Percentiles rank a stretch among this genome's conserved stretches.
Evolutionary conservation across 1,139 yeast species (phyloP).

Genomic region (Debaryomyces sp.): DNA sequence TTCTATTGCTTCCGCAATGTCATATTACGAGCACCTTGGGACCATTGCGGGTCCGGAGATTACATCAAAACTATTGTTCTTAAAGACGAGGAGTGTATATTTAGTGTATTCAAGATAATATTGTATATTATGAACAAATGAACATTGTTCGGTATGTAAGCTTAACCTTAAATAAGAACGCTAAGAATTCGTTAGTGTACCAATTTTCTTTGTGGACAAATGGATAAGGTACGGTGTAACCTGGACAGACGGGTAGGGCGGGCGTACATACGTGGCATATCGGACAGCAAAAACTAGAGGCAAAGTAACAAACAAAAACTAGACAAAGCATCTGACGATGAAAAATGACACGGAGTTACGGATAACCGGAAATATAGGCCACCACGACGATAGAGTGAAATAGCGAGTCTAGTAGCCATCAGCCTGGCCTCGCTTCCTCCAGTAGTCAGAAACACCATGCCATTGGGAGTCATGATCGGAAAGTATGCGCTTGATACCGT

Average conservation of each 20-base stretch:
- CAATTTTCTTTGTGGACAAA: background rate
- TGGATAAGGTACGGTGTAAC: background rate
- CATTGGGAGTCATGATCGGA: slow-evolving; percentile 17
- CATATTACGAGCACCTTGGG: background rate
- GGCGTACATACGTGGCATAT: background rate
- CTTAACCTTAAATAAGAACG: background rate
- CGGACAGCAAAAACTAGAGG: background rate
- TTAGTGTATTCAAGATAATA: background rate
- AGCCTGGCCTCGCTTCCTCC: slow-evolving; percentile 49
- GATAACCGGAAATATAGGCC: background rate
- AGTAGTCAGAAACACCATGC: slow-evolving; percentile 48
- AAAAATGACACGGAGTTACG: background rate
- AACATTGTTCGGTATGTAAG: background rate
- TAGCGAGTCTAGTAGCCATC: slow-evolving; percentile 38
- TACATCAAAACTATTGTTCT: background rate
- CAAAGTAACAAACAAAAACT: background rate
- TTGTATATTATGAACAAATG: background rate
- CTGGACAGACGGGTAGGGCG: background rate
- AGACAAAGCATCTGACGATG: background rate
- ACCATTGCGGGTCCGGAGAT: background rate
- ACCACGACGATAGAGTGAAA: background rate
- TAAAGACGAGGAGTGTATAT: background rate
- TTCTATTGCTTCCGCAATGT: background rate
- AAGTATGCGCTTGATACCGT: slow-evolving; percentile 33
- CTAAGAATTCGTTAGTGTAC: background rate